Percentiles rank a stretch among this genome's conserved stretches.
Evolutionary conservation across 352 stramenopile genomes (phyloP).

Genomic region (Globisporangium rhizosaccharum): DNA sequence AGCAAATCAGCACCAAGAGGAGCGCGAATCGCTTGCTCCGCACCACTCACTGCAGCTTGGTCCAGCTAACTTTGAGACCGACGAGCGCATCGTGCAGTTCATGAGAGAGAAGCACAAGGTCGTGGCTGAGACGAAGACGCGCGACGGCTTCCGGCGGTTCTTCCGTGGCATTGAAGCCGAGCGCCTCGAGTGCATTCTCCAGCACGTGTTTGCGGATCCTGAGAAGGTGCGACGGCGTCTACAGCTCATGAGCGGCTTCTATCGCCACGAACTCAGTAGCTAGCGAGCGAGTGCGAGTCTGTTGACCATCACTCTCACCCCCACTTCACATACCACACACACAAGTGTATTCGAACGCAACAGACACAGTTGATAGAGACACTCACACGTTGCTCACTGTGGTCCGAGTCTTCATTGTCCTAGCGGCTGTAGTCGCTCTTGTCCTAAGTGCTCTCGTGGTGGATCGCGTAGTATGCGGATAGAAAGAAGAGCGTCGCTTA

Average conservation of each 20-base stretch:
- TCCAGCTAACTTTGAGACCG: constrained; percentile 34
- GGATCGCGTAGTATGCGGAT: not conserved
- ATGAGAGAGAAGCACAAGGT: constrained; percentile 41
- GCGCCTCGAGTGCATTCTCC: constrained; percentile 44
- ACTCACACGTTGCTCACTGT: no score
- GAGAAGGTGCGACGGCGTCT: constrained; percentile 59
- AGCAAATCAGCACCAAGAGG: constrained; percentile 6
- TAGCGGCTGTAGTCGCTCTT: no score
- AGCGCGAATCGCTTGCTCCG: constrained; percentile 4
- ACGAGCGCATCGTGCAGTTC: constrained; percentile 42
- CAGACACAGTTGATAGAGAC: no score
- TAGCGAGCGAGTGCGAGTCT: constrained; percentile 1
- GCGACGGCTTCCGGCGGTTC: constrained; percentile 62
- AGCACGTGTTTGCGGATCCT: constrained; percentile 36
- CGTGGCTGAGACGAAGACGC: constrained; percentile 56
- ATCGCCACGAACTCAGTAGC: constrained; percentile 18
- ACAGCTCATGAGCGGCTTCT: constrained; percentile 66
- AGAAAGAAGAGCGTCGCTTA: constrained; percentile 29
- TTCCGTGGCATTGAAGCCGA: constrained; percentile 52
- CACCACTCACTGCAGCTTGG: constrained; percentile 15
- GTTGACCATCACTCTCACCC: not conserved
- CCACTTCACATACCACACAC: no score
- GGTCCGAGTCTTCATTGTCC: no score
- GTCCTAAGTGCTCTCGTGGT: not conserved
- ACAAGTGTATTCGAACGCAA: no score